phyloP scores from a whole-genome alignment of 495 filamentous ascomycete species.

The Penicillium longicatenatum region DNA sequence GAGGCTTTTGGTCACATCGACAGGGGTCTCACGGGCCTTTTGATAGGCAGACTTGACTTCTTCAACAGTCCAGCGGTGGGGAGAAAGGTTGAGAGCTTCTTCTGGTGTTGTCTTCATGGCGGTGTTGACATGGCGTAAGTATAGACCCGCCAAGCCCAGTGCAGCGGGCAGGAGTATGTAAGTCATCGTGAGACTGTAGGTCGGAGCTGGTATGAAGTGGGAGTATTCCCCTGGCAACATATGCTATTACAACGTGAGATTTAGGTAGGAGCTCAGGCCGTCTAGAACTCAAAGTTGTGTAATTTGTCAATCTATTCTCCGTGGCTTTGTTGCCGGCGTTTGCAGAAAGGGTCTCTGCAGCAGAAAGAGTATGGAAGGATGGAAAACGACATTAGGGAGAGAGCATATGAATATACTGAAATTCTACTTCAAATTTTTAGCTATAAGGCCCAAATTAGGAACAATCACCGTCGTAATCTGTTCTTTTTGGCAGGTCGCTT shows the following conservation, averaged over 20 bases:
- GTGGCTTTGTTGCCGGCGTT: neutral
- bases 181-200: neutral
- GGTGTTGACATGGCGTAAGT: slow-evolving; percentile 53
- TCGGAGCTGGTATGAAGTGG: neutral
- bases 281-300: slow-evolving; percentile 4
- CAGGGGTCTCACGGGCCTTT: slow-evolving; percentile 43
- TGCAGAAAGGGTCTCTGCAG: neutral
- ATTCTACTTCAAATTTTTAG: neutral
- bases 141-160: slow-evolving; percentile 37
- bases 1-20: slow-evolving; percentile 50
- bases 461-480: neutral
- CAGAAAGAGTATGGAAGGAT: neutral
- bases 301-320: neutral
- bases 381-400: neutral
- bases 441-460: neutral
- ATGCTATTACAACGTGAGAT: neutral
- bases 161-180: slow-evolving; percentile 16
- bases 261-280: neutral
- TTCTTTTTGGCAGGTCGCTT: slow-evolving; percentile 10
- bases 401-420: too few species aligned
- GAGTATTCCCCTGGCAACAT: neutral
- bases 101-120: slow-evolving; percentile 52
- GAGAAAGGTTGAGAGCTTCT: slow-evolving; percentile 41
- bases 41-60: slow-evolving; percentile 52
- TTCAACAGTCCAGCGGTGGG: slow-evolving; percentile 54